These are phyloP conservation scores for Hyaloperonospora brassicae DNA, from an alignment of 352 stramenopile genomes.

Conservation along the genomic window DNA sequence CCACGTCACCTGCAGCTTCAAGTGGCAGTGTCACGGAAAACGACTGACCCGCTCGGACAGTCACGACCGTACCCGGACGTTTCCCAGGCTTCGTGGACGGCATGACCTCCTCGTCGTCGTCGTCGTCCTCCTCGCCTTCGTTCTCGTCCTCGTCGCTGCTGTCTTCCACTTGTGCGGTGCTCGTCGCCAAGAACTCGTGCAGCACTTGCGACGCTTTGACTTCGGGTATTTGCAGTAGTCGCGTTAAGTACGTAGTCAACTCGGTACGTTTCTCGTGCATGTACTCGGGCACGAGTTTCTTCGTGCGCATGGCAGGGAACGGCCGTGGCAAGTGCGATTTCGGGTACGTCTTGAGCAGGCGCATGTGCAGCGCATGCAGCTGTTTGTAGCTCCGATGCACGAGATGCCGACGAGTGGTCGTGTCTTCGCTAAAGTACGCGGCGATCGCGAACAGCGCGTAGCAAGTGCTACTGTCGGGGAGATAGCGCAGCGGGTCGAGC, in stretches of 20 bases:
- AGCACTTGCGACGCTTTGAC: constrained; percentile 50
- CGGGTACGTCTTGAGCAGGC: constrained; percentile 64
- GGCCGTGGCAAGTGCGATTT: constrained; percentile 55
- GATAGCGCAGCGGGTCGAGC: constrained; percentile 60
- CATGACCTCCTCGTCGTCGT: constrained; percentile 41
- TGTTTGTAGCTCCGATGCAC: constrained; percentile 67
- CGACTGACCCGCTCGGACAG: constrained; percentile 53
- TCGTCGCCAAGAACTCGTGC: constrained; percentile 55
- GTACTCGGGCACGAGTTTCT: constrained; percentile 69
- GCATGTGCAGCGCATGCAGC: constrained; percentile 41
- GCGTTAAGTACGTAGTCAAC: constrained; percentile 48
- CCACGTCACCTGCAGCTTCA: constrained; percentile 33
- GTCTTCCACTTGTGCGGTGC: constrained; percentile 27
- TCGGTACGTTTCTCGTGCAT: constrained; percentile 65
- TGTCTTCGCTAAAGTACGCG: constrained; percentile 37
- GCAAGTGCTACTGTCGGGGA: constrained; percentile 42
- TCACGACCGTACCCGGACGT: constrained; percentile 53
- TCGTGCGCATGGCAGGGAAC: constrained; percentile 57
- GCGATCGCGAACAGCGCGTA: constrained; percentile 54
- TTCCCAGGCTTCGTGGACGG: constrained; percentile 48
- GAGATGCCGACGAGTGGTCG: constrained; percentile 25
- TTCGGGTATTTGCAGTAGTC: constrained; percentile 45
- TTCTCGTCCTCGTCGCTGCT: constrained; percentile 43
- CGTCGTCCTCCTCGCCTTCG: constrained; percentile 41
- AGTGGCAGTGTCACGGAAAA: constrained; percentile 57